Percentiles rank a stretch among this genome's conserved stretches.
phyloP scores from a whole-genome alignment of 2,329 filamentous ascomycete genomes.

The Gyromitra esculenta region DNA sequence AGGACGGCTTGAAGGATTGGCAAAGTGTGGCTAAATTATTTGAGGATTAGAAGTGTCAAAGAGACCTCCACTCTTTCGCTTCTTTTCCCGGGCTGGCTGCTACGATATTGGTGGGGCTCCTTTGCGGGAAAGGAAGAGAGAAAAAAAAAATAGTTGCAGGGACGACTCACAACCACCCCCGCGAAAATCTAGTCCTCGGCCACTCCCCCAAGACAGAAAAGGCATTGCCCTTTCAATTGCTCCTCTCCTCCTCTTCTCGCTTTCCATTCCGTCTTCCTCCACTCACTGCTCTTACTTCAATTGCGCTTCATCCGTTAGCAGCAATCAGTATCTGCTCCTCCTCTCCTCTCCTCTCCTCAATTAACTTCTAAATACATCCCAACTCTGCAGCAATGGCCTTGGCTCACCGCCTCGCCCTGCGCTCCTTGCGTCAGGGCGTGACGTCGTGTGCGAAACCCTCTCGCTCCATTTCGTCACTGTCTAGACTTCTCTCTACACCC shows the following conservation, averaged over 20 bases:
- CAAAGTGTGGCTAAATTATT: constrained; percentile 7
- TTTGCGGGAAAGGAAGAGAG: constrained; percentile 4
- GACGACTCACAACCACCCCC: constrained; percentile 28
- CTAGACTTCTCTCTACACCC: constrained; percentile 50
- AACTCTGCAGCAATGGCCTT: constrained; percentile 46
- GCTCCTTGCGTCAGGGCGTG: constrained; percentile 47
- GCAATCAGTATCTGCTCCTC: constrained; percentile 6
- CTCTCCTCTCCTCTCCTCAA: constrained; percentile 6
- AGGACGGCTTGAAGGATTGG: constrained; percentile 13
- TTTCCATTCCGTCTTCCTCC: background rate
- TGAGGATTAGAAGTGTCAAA: constrained; percentile 9
- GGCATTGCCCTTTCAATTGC: constrained; percentile 29
- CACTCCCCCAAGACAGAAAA: constrained; percentile 32
- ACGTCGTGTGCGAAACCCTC: constrained; percentile 44
- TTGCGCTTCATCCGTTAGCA: constrained; percentile 21
- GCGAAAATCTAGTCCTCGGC: constrained; percentile 33
- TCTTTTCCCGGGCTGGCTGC: constrained; percentile 18
- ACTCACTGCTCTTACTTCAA: constrained; percentile 12
- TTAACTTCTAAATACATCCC: constrained; percentile 23
- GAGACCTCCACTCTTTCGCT: constrained; percentile 31
- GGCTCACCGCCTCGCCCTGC: constrained; percentile 51
- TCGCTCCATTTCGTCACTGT: constrained; percentile 52
- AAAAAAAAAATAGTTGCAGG: constrained; percentile 49
- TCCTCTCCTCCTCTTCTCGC: constrained; percentile 25
- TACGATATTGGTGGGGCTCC: constrained; percentile 35